Evolutionary conservation across 805 yeast genomes (phyloP).

Genomic region (Isabelozyma heimii): DNA sequence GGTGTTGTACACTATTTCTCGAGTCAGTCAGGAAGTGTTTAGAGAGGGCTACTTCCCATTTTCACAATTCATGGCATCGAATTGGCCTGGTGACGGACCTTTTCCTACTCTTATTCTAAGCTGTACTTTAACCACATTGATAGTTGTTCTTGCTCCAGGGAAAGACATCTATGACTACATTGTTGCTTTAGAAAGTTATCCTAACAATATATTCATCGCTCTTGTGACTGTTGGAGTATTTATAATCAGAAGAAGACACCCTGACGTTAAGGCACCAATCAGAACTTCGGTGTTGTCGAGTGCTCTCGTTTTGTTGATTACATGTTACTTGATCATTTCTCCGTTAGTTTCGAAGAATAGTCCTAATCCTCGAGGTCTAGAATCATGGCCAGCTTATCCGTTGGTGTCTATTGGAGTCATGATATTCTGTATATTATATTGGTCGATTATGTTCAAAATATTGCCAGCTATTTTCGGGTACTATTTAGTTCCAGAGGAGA

Average conservation of each 20-base stretch:
- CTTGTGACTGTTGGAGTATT: constrained; percentile 58
- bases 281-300: constrained; percentile 52
- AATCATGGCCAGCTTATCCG: constrained; percentile 49
- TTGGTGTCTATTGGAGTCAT: constrained; percentile 43
- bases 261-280: constrained; percentile 49
- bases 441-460: constrained; percentile 51
- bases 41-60: constrained; percentile 62
- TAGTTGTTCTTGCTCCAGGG: constrained; percentile 40
- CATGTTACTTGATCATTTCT: constrained; percentile 47
- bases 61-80: constrained; percentile 49
- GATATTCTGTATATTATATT: constrained; percentile 45
- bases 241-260: constrained; percentile 48
- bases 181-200: constrained; percentile 52
- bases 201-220: constrained; percentile 47
- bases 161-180: constrained; percentile 53
- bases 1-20: constrained; percentile 54
- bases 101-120: constrained; percentile 48
- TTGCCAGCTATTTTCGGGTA: constrained; percentile 49
- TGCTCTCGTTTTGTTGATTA: constrained; percentile 40
- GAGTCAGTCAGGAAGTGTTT: constrained; percentile 65
- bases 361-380: constrained; percentile 41
- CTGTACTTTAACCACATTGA: constrained; percentile 35
- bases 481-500: constrained; percentile 38
- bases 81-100: constrained; percentile 57
- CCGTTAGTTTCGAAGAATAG: constrained; percentile 41